Conservation (phyloP, 257 asterid genomes). For the Jacaranda mimosifolia region DNA sequence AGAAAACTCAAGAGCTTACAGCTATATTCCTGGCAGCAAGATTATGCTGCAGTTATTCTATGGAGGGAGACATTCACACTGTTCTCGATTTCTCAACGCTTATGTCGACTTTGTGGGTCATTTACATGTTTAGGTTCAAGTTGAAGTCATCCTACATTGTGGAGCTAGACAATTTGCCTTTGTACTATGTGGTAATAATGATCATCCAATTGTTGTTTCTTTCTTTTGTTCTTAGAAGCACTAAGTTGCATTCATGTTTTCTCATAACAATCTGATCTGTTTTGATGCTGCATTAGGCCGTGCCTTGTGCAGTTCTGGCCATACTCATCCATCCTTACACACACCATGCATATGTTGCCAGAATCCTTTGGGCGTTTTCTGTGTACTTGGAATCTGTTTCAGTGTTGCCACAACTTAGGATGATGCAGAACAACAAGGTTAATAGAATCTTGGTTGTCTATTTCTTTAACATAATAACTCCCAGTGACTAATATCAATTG, state of each 20-base stretch:
- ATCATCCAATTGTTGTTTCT: neutral
- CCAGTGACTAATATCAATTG: neutral
- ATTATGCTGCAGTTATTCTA: constrained; percentile 51
- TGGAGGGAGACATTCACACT: constrained; percentile 77
- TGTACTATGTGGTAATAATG: constrained; percentile 54
- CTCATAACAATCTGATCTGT: too few relatives aligned
- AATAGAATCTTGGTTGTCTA: neutral
- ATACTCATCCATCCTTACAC: constrained; percentile 55
- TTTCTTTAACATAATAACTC: neutral
- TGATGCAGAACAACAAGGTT: constrained; percentile 74
- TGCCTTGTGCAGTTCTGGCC: constrained; percentile 55
- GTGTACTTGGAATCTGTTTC: constrained; percentile 68
- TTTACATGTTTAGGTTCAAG: constrained; percentile 69
- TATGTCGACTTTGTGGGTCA: constrained; percentile 70
- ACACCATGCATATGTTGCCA: constrained; percentile 30
- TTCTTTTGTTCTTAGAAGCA: too few relatives aligned
- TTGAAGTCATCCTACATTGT: constrained; percentile 60
- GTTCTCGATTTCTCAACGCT: constrained; percentile 68
- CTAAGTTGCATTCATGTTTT: too few relatives aligned
- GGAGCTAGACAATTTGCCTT: constrained; percentile 60
- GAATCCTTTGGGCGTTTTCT: constrained; percentile 67
- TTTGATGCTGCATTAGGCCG: constrained; percentile 38
- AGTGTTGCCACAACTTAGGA: constrained; percentile 70
- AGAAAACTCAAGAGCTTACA: constrained; percentile 79
- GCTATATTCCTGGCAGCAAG: constrained; percentile 70